A percentile compares a stretch with the other conserved stretches of the same genome.
Evolutionary conservation across 208 protist species (phyloP).

Genomic region (Trypanosoma mega): DNA sequence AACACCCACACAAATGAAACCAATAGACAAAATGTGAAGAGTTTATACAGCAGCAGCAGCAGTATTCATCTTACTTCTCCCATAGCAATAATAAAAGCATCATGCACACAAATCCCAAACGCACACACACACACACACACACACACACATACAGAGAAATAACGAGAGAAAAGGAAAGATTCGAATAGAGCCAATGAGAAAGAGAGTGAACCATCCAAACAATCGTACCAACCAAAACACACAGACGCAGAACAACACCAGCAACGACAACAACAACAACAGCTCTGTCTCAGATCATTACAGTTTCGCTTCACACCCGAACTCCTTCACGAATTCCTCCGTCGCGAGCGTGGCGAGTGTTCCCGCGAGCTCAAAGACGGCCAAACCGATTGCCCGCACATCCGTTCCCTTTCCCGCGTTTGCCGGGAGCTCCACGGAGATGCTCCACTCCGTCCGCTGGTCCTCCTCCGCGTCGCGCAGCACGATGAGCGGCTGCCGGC

Average conservation of each 20-base stretch:
- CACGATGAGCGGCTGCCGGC: constrained; percentile 87
- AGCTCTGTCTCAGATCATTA: not conserved
- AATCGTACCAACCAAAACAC: too few species aligned
- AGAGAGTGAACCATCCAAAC: not conserved
- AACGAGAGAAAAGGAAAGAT: not conserved
- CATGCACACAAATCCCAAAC: too few species aligned
- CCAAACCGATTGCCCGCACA: constrained; percentile 63
- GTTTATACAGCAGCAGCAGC: too few species aligned
- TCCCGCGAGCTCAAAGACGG: constrained; percentile 58
- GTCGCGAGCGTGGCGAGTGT: constrained; percentile 42
- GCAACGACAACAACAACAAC: not conserved
- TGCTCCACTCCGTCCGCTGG: constrained; percentile 70
- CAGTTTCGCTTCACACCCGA: constrained; percentile 41
- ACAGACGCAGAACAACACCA: too few species aligned
- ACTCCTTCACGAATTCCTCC: constrained; percentile 61
- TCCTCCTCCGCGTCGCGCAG: constrained; percentile 87
- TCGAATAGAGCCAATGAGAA: not conserved
- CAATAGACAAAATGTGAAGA: too few species aligned
- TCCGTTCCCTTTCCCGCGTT: constrained; percentile 56
- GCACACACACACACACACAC: not conserved
- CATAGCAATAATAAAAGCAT: too few species aligned
- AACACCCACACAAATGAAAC: too few species aligned
- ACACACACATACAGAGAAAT: not conserved
- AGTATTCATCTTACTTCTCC: too few species aligned
- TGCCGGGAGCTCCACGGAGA: constrained; percentile 62